A percentile compares a stretch with the other conserved stretches of the same genome.
phyloP scores from a whole-genome alignment of 2,329 filamentous ascomycete species.

The Xylaria sp. region DNA sequence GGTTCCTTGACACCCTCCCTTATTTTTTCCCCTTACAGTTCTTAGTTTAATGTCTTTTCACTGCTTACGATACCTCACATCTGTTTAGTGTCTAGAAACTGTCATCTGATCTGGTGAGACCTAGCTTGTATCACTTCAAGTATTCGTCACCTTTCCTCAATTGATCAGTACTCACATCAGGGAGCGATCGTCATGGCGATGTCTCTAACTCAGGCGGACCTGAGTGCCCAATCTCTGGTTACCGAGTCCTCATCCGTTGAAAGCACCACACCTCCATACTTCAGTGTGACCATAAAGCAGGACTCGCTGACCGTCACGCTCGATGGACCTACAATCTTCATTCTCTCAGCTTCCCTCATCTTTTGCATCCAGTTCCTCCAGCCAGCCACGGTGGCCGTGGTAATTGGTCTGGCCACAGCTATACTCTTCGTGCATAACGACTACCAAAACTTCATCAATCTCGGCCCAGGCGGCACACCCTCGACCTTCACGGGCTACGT shows the following conservation, averaged over 20 bases:
- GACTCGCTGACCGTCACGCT: slow-evolving; percentile 65
- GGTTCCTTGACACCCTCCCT: neutral
- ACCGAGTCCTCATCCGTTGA: slow-evolving; percentile 36
- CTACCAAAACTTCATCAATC: slow-evolving; percentile 78
- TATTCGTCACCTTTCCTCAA: slow-evolving; percentile 6
- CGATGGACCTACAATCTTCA: slow-evolving; percentile 61
- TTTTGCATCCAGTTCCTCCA: slow-evolving; percentile 64
- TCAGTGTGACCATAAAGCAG: slow-evolving; percentile 60
- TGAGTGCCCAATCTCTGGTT: slow-evolving; percentile 40
- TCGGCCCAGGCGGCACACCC: slow-evolving; percentile 85
- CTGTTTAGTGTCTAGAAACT: neutral
- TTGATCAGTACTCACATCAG: neutral
- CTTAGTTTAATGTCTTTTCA: neutral
- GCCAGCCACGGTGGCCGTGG: slow-evolving; percentile 58
- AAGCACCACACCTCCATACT: slow-evolving; percentile 44
- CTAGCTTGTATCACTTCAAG: neutral
- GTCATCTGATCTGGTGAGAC: slow-evolving; percentile 9
- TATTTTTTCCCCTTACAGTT: neutral
- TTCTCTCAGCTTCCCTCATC: slow-evolving; percentile 59
- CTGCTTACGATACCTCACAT: slow-evolving; percentile 15
- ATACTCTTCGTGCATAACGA: slow-evolving; percentile 71
- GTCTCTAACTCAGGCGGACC: slow-evolving; percentile 44
- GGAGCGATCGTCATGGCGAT: slow-evolving; percentile 42
- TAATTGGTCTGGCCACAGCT: slow-evolving; percentile 63
- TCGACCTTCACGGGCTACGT: slow-evolving; percentile 78